phyloP scores from a whole-genome alignment of 2,329 filamentous ascomycete species.

The Aspergillus calidoustus region DNA sequence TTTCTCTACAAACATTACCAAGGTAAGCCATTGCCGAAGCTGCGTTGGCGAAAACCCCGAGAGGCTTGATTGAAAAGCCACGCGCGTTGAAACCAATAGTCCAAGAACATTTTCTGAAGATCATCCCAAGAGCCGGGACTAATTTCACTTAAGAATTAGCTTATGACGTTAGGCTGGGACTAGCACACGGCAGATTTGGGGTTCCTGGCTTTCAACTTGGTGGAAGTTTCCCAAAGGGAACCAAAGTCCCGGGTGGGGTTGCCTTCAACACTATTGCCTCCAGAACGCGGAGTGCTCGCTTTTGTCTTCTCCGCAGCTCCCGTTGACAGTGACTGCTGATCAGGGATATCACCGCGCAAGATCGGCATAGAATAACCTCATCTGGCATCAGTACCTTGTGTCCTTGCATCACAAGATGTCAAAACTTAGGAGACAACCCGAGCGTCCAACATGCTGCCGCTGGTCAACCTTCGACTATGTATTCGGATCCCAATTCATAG shows the following conservation, averaged over 20 bases:
- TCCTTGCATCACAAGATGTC: neutral
- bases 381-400: neutral
- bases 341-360: neutral
- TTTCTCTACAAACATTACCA: neutral
- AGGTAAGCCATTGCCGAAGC: constrained; percentile 1
- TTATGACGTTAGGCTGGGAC: neutral
- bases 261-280: neutral
- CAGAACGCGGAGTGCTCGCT: neutral
- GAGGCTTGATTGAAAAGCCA: neutral
- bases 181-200: neutral
- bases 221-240: no score
- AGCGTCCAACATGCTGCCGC: neutral
- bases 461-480: neutral
- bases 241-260: neutral
- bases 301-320: neutral
- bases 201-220: neutral
- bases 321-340: neutral
- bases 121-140: neutral
- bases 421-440: neutral
- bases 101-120: neutral
- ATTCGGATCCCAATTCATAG: neutral
- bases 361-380: neutral
- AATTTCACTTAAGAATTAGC: constrained; percentile 1
- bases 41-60: neutral
- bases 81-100: neutral